Evolutionary conservation across 2,329 filamentous ascomycete species (phyloP).

Genomic region (Fusarium sp.): DNA sequence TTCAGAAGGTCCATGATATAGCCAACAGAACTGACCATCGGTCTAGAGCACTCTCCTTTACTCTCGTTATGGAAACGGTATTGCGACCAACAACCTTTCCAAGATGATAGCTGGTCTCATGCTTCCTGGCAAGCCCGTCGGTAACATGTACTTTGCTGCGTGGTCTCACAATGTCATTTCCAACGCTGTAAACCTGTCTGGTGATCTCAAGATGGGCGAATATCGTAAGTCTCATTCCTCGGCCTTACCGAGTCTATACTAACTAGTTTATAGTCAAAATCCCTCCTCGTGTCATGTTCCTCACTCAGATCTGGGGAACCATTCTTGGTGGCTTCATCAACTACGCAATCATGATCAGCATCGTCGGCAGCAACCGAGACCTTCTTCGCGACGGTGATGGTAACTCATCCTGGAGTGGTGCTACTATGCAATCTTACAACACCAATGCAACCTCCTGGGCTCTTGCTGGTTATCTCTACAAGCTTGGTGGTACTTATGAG

Average conservation of each 20-base stretch:
- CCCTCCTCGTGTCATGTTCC: conserved; percentile 64
- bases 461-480: conserved; percentile 64
- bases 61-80: conserved; percentile 65
- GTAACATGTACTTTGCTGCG: conserved; percentile 68
- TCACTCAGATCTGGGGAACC: conserved; percentile 66
- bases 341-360: conserved; percentile 66
- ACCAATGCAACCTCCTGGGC: conserved; percentile 61
- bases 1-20: accelerated
- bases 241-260: accelerated
- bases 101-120: conserved; percentile 66
- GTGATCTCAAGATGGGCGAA: conserved; percentile 68
- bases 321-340: conserved; percentile 64
- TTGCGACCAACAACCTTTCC: conserved; percentile 67
- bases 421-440: conserved; percentile 60
- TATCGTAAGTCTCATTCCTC: conserved; percentile 55
- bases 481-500: conserved; percentile 53
- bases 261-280: conserved; percentile 58
- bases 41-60: conserved; percentile 61
- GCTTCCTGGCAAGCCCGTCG: conserved; percentile 61
- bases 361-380: conserved; percentile 60
- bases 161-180: conserved; percentile 68
- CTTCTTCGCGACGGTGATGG: conserved; percentile 59
- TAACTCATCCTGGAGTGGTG: conserved; percentile 63
- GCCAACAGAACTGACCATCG: conserved; percentile 1
- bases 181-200: conserved; percentile 61